phyloP scores from a whole-genome alignment of 2,329 filamentous ascomycete genomes.

The Cordyceps sp. region DNA sequence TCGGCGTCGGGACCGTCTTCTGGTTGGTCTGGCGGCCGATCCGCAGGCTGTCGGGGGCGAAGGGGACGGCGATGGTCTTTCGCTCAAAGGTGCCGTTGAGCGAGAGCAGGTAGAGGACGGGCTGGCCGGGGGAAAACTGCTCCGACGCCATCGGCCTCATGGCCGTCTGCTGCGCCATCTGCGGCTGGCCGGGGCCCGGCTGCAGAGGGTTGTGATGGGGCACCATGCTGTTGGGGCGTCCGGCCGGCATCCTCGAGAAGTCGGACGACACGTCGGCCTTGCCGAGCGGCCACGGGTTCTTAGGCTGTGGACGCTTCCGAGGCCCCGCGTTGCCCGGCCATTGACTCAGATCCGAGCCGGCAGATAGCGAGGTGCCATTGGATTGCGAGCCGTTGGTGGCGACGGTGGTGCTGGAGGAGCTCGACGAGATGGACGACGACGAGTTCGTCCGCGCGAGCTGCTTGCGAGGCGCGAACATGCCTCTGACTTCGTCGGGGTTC shows the following conservation, averaged over 20 bases:
- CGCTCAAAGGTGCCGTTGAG: conserved; percentile 94
- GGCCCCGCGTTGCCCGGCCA: conserved; percentile 30
- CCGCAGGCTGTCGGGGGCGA: conserved; percentile 79
- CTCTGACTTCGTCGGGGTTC: conserved; percentile 70
- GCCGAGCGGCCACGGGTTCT: conserved; percentile 30
- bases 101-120: conserved; percentile 71
- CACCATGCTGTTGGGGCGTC: conserved; percentile 25
- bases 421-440: conserved; percentile 66
- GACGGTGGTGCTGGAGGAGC: conserved; percentile 45
- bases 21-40: conserved; percentile 96
- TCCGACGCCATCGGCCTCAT: conserved; percentile 49
- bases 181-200: conserved; percentile 13
- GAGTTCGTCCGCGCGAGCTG: conserved; percentile 76
- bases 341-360: conserved; percentile 29
- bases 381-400: conserved; percentile 41
- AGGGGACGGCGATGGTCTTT: conserved; percentile 89
- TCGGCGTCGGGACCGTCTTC: conserved; percentile 78
- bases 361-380: conserved; percentile 39
- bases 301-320: conserved; percentile 34
- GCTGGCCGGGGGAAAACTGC: conserved; percentile 44
- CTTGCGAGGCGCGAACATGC: conserved; percentile 84
- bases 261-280: conserved; percentile 32
- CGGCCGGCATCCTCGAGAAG: conserved; percentile 25
- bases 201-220: conserved; percentile 16
- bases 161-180: conserved; percentile 26